phyloP scores from a whole-genome alignment of 345 rosid species.

The Camelina hispida region DNA sequence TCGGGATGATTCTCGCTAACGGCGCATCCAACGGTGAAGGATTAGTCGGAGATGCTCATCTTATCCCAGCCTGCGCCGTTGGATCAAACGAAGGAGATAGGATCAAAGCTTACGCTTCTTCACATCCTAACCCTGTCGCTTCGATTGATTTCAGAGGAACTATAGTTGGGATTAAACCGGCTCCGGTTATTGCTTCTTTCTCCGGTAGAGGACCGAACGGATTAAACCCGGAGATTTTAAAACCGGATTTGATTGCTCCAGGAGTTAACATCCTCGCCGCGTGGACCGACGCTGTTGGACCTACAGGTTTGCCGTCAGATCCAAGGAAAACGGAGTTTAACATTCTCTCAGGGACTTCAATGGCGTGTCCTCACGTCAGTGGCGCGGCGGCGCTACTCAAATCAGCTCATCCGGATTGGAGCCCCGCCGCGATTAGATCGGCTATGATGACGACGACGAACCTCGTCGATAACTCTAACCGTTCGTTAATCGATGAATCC shows the following conservation, averaged over 20 bases:
- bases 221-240: slow-evolving; percentile 72
- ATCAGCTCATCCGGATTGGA: slow-evolving; percentile 82
- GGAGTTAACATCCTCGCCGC: slow-evolving; percentile 73
- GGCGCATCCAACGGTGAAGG: slow-evolving; percentile 87
- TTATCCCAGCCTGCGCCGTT: slow-evolving; percentile 73
- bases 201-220: slow-evolving; percentile 78
- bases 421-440: slow-evolving; percentile 72
- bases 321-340: slow-evolving; percentile 71
- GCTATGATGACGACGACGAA: slow-evolving; percentile 87
- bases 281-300: slow-evolving; percentile 80
- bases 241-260: slow-evolving; percentile 80
- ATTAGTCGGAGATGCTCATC: slow-evolving; percentile 78
- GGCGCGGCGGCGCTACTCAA: slow-evolving; percentile 88
- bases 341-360: slow-evolving; percentile 82
- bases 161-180: slow-evolving; percentile 72
- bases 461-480: slow-evolving; percentile 53
- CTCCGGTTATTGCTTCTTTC: slow-evolving; percentile 87
- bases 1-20: slow-evolving; percentile 84
- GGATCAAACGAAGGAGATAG: slow-evolving; percentile 75
- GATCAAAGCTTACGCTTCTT: slow-evolving; percentile 59
- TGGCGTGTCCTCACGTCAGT: slow-evolving; percentile 86
- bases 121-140: slow-evolving; percentile 48
- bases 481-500: slow-evolving; percentile 56
- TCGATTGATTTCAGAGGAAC: slow-evolving; percentile 81
- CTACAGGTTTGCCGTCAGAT: slow-evolving; percentile 73